Conservation (phyloP, 805 yeast genomes). For the Cyberlindnera amylophila region DNA sequence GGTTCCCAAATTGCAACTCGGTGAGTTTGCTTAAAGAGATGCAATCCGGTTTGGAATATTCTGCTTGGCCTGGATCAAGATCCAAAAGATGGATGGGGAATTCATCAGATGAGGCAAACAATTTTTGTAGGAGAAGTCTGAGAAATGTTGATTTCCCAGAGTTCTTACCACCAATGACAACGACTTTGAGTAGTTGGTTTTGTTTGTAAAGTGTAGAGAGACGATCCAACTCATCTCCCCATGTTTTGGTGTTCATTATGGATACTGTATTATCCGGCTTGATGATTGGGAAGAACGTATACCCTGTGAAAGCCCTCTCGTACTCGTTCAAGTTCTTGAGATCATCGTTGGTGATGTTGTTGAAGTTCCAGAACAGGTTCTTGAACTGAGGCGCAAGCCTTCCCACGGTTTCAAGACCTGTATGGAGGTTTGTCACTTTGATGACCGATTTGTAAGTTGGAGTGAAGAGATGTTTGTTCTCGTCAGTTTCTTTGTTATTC, state of each 20-base stretch:
- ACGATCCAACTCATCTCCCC: conserved; percentile 38
- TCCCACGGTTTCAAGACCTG: conserved; percentile 46
- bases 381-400: conserved; percentile 42
- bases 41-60: conserved; percentile 67
- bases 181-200: conserved; percentile 25
- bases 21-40: conserved; percentile 47
- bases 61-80: conserved; percentile 88
- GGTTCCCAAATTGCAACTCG: conserved; percentile 35
- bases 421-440: conserved; percentile 32
- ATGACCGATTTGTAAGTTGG: conserved; percentile 41
- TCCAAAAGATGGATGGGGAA: conserved; percentile 53
- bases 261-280: conserved; percentile 27
- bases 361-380: conserved; percentile 33
- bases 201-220: conserved; percentile 34
- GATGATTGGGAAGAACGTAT: conserved; percentile 38
- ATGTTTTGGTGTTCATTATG: conserved; percentile 24
- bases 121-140: conserved; percentile 47
- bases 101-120: conserved; percentile 29
- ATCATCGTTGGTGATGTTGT: conserved; percentile 16
- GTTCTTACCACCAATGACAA: conserved; percentile 52
- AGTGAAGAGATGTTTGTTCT: conserved; percentile 36
- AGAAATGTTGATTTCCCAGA: conserved; percentile 79
- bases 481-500: conserved; percentile 28
- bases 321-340: conserved; percentile 15
- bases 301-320: conserved; percentile 28